Percentiles rank a stretch among this genome's conserved stretches.
Conservation (phyloP, 2,329 filamentous ascomycete species). For the Neobulgaria alba region DNA sequence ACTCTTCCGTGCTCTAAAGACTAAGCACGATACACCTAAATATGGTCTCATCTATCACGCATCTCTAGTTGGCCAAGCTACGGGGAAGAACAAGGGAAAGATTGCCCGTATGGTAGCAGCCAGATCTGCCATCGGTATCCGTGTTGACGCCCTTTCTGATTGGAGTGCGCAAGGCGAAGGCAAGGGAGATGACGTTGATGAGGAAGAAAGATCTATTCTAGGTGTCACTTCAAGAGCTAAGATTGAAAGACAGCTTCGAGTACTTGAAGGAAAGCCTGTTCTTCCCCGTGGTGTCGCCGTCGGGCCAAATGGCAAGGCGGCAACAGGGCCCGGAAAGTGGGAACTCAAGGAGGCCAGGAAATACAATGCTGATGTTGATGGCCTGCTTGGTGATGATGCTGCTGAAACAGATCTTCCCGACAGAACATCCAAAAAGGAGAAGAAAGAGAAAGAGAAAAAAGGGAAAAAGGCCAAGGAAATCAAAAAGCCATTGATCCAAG, state of each 20-base stretch:
- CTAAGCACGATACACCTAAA: constrained; percentile 97
- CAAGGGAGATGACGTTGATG: constrained; percentile 56
- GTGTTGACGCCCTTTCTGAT: constrained; percentile 81
- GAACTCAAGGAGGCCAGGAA: constrained; percentile 86
- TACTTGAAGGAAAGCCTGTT: constrained; percentile 83
- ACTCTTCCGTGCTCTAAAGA: constrained; percentile 95
- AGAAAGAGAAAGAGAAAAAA: constrained; percentile 42
- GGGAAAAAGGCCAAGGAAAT: constrained; percentile 28
- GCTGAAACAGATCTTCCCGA: constrained; percentile 36
- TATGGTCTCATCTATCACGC: constrained; percentile 93
- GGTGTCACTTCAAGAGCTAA: constrained; percentile 64
- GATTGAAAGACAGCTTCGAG: constrained; percentile 67
- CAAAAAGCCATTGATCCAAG: constrained; percentile 22
- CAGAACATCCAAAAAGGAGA: constrained; percentile 37
- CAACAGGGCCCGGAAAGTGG: constrained; percentile 64
- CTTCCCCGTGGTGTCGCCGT: constrained; percentile 68
- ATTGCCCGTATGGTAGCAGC: constrained; percentile 93
- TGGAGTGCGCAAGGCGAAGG: constrained; percentile 63
- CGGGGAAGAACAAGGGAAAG: constrained; percentile 98
- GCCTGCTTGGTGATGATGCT: constrained; percentile 60
- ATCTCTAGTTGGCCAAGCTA: constrained; percentile 91
- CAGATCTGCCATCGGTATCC: constrained; percentile 86
- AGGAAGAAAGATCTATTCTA: constrained; percentile 79
- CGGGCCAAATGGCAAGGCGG: constrained; percentile 60
- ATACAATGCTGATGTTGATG: constrained; percentile 93